A percentile compares a stretch with the other conserved stretches of the same genome.
Evolutionary conservation across 73 alveolate genomes (phyloP).

Genomic region (Stentor coeruleus): DNA sequence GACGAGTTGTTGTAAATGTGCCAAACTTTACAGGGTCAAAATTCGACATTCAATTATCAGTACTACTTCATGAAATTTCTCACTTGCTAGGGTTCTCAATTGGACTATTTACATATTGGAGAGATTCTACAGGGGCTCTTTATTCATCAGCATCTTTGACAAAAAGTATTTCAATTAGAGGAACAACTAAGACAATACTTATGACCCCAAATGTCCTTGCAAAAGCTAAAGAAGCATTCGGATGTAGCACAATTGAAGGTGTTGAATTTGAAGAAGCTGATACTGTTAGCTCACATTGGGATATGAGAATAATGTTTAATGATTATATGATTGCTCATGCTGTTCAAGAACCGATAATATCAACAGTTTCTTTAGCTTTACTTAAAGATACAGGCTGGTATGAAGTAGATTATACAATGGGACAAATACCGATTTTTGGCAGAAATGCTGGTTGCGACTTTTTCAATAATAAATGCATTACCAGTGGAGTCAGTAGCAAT

Average conservation of each 20-base stretch:
- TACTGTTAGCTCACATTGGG: constrained; percentile 54
- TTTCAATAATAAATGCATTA: not conserved
- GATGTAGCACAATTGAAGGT: not conserved
- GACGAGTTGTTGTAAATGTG: not conserved
- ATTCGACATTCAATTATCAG: not conserved
- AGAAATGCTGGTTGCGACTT: not conserved
- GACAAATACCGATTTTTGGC: not conserved
- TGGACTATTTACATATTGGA: not conserved
- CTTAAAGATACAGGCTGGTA: constrained; percentile 53
- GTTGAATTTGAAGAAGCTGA: constrained; percentile 41
- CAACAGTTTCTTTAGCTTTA: constrained; percentile 50
- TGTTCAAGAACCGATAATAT: constrained; percentile 29
- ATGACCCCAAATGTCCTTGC: not conserved
- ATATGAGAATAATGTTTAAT: constrained; percentile 47
- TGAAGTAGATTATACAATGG: not conserved
- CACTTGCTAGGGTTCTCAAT: not conserved
- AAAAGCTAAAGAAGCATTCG: not conserved
- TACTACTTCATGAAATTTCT: not conserved
- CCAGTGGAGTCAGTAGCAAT: not conserved
- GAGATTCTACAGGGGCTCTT: not conserved
- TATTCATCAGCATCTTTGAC: not conserved
- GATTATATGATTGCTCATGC: constrained; percentile 40
- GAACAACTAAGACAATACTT: not conserved
- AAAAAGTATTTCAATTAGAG: not conserved
- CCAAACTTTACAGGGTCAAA: not conserved